Conservation (phyloP, 2,329 filamentous ascomycete species). For the Penicillium sp. region DNA sequence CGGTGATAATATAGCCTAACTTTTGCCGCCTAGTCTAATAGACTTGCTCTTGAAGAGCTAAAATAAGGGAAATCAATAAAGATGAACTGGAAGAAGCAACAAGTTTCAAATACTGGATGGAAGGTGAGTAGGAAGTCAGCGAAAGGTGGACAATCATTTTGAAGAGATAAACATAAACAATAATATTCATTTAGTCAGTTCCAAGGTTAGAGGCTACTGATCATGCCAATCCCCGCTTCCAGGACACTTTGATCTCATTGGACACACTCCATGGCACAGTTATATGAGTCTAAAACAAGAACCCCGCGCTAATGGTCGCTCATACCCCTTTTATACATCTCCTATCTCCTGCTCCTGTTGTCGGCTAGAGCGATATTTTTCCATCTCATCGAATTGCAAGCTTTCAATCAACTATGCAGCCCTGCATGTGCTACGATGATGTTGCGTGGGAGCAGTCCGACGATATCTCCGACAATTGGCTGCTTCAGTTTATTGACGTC, state of each 20-base stretch:
- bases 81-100: no score
- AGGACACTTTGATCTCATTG: not conserved
- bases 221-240: not conserved
- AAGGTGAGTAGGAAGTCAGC: no score
- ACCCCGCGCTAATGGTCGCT: not conserved
- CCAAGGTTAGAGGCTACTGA: no score
- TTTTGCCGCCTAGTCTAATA: no score
- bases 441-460: not conserved
- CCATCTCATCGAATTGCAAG: not conserved
- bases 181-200: no score
- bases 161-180: no score
- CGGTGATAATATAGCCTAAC: no score
- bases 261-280: not conserved
- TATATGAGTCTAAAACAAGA: not conserved
- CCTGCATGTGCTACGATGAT: not conserved
- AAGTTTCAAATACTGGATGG: no score
- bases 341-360: not conserved
- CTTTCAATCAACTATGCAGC: not conserved
- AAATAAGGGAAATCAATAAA: no score
- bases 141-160: no score
- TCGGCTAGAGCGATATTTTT: not conserved
- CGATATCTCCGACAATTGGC: not conserved
- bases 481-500: not conserved
- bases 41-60: no score
- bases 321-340: not conserved